A percentile compares a stretch with the other conserved stretches of the same genome.
These are phyloP conservation scores for Rosellinia necatrix DNA, from an alignment of 2,329 filamentous ascomycete genomes.

Conservation along the genomic window DNA sequence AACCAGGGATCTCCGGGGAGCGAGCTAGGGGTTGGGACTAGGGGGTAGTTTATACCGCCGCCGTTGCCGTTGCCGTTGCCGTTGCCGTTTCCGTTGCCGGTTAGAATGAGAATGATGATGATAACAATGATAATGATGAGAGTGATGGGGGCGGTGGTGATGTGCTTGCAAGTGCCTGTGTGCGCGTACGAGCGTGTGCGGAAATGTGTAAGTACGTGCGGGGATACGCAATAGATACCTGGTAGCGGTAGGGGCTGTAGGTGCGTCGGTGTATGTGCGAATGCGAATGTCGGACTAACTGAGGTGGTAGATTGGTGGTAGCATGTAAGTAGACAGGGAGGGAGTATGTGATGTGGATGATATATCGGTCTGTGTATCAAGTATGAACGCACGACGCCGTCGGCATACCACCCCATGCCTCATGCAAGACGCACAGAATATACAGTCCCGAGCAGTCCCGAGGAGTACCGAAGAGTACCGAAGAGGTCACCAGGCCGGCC, in stretches of 20 bases:
- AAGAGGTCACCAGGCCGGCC: slow-evolving; percentile 3
- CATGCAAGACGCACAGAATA: slow-evolving; percentile 17
- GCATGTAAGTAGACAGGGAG: not conserved
- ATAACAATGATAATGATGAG: too few relatives aligned
- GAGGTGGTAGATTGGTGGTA: too few relatives aligned
- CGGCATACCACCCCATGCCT: slow-evolving; percentile 24
- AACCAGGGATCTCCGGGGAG: slow-evolving; percentile 4
- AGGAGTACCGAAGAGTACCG: not conserved
- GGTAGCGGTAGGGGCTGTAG: too few relatives aligned
- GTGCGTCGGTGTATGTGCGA: not conserved
- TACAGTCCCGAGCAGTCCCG: too few relatives aligned
- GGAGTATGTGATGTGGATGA: slow-evolving; percentile 10
- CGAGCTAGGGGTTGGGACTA: not conserved
- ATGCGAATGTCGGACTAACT: not conserved
- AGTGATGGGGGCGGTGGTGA: too few relatives aligned
- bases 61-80: too few relatives aligned
- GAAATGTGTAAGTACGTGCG: not conserved
- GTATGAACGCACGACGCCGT: slow-evolving; percentile 23
- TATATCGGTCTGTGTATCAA: too few relatives aligned
- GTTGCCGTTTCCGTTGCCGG: too few relatives aligned
- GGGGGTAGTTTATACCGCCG: too few relatives aligned
- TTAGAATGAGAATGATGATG: too few relatives aligned
- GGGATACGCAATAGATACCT: too few relatives aligned
- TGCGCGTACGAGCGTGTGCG: not conserved
- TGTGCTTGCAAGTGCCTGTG: not conserved